Base-by-base conservation (phyloP, 805 yeast species). In the Tetrapisispora phaffii region DNA sequence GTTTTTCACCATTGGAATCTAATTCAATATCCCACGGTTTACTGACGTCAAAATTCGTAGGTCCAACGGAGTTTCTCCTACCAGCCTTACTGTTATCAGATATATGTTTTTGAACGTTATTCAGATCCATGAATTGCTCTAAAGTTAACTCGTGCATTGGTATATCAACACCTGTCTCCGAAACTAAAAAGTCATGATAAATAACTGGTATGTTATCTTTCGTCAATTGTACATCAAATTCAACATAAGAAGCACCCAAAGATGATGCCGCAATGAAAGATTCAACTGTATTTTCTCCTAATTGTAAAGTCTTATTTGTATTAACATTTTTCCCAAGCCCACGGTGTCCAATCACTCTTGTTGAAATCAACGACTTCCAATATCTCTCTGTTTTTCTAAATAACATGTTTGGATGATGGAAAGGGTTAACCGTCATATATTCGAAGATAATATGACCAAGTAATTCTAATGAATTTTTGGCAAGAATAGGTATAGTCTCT, bases 181-280 rank as follows among this genome's bases (percentile, higher is more conserved):
- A 95, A 41, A 90, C 96, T 36, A 86, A 62, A 59, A 90, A 90
- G 60, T 90, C 97, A 63, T 90, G 97, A 58, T 90, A 90, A 24
- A 90, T 84, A 7, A 90, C 97, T 2, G 97, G 97, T 10, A 86
- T 80, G 51, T 72, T 72, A 62, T 90, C 97, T 59, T 88, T 87
- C 15, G 97, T 90, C 53, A 90, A 70, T 60, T 90, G 97, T 39
- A 90, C 97, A 65, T 90, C 97, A 61, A 90, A 90, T 65, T 90
- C 97, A 43, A 90, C 97, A 58, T 90, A 90, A 2, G 95, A 82
- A 1, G 97, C 97, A 34, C 97, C 97, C 52, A 90, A 69, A 2
- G 95, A 87, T 0, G 97, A 95, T 0, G 97, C 97, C 12, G 96
- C 95, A 59, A 90, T 84, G 56, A 90, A 90, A 0, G 95, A 85